phyloP scores from a whole-genome alignment of 2,329 filamentous ascomycete genomes.

The Penicillium fuscoglaucum region DNA sequence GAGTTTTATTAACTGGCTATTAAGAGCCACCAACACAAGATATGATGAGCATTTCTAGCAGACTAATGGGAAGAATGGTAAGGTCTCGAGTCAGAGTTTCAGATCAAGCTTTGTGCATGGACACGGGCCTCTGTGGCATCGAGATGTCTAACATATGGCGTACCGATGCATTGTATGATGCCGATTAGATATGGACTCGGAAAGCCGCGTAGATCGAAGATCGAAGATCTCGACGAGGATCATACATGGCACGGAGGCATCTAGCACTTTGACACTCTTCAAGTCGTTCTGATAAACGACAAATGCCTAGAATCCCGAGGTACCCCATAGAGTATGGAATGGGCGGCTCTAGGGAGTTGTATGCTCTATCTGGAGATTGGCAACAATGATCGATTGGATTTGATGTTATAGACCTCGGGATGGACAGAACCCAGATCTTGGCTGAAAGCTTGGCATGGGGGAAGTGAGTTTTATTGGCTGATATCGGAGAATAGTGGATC shows the following conservation, averaged over 20 bases:
- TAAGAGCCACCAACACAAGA: neutral
- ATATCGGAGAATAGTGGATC: neutral
- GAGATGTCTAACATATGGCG: neutral
- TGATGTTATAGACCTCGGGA: neutral
- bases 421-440: neutral
- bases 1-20: neutral
- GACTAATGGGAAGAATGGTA: neutral
- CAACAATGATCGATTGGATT: neutral
- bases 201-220: neutral
- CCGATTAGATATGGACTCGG: neutral
- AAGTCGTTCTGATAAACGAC: neutral
- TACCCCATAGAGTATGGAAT: accelerated
- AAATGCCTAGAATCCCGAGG: neutral
- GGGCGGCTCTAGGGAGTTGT: neutral
- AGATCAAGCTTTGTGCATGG: neutral
- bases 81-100: neutral
- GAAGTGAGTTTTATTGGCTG: neutral
- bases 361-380: neutral
- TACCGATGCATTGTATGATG: neutral
- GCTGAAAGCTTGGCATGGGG: neutral
- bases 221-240: neutral
- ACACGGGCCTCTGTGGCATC: neutral
- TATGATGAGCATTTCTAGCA: neutral
- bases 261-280: neutral
- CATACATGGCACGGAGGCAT: neutral